Percentiles rank a stretch among this genome's conserved stretches.
Evolutionary conservation across 169 alveolate species (phyloP).

Genomic region (Cyclospora cayetanensis): DNA sequence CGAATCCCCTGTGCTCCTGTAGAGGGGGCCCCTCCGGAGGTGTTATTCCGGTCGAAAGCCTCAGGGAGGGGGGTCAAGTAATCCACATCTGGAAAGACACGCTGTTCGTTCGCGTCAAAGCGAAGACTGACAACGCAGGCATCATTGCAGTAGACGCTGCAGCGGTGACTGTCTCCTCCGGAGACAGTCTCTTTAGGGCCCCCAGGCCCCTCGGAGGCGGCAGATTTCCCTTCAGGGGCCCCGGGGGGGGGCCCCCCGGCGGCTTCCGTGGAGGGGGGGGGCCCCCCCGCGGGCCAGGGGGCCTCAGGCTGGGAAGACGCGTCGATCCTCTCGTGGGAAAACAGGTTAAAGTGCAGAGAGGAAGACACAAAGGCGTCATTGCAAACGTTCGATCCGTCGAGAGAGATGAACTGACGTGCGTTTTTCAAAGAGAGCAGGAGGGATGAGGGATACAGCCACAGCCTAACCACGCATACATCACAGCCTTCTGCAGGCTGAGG

Average conservation of each 20-base stretch:
- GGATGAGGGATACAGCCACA: too few relatives aligned
- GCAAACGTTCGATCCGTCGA: conserved; percentile 49
- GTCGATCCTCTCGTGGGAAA: conserved; percentile 21
- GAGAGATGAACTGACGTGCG: conserved; percentile 13
- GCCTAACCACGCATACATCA: too few relatives aligned
- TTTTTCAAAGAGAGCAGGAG: neutral
- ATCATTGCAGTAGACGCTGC: conserved; percentile 38
- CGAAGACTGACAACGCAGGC: conserved; percentile 5
- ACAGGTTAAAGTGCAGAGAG: conserved; percentile 1
- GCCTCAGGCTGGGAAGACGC: neutral
- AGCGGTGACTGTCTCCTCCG: neutral
- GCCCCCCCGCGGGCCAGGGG: neutral
- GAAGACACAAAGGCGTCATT: conserved; percentile 11
- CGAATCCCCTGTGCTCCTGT: neutral
- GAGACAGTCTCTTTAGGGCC: neutral
- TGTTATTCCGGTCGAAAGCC: neutral
- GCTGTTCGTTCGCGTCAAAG: neutral
- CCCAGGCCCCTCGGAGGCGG: neutral
- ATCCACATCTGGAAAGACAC: conserved; percentile 35
- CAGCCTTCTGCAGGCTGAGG: too few relatives aligned
- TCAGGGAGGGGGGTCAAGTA: neutral
- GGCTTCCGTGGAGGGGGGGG: neutral
- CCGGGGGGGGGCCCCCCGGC: conserved; percentile 2
- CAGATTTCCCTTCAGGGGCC: neutral
- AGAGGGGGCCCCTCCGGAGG: neutral